Conservation (phyloP, 176 grass and related monocot genomes). For the Oryza brachyantha region DNA sequence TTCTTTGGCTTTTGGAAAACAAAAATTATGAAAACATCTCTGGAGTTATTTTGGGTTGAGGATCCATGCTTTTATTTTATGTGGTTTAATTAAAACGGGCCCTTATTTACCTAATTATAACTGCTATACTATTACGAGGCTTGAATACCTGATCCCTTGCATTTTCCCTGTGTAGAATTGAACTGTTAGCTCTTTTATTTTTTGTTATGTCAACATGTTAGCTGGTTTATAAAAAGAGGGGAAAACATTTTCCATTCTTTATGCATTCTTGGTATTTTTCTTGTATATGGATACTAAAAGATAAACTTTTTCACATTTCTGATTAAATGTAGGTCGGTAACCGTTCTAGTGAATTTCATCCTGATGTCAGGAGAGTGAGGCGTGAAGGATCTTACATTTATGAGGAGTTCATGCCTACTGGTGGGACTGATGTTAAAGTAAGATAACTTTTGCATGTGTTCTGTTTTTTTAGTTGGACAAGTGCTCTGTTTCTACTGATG, state of each 20-base stretch:
- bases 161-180: slow-evolving; percentile 2
- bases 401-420: slow-evolving; percentile 99
- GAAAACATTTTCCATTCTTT: slow-evolving; percentile 10
- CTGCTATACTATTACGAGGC: not conserved
- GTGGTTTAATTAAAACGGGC: not conserved
- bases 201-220: not conserved
- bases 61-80: not conserved
- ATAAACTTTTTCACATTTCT: slow-evolving; percentile 20
- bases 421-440: slow-evolving; percentile 99
- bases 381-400: slow-evolving; percentile 99
- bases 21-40: not conserved
- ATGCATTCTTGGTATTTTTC: not conserved
- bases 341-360: slow-evolving; percentile 98
- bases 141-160: not conserved
- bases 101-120: slow-evolving; percentile 8
- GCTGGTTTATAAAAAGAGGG: slow-evolving; percentile 7
- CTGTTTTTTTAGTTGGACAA: not conserved
- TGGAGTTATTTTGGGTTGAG: not conserved
- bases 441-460: slow-evolving; percentile 16
- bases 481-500: slow-evolving; percentile 6
- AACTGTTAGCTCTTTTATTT: not conserved
- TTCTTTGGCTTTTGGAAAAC: slow-evolving; percentile 15
- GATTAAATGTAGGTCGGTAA: slow-evolving; percentile 80
- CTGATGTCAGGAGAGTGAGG: slow-evolving; percentile 84
- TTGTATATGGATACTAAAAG: slow-evolving; percentile 9